phyloP scores from a whole-genome alignment of 768 basidiomycete genomes.

The Crassisporium funariophilum region DNA sequence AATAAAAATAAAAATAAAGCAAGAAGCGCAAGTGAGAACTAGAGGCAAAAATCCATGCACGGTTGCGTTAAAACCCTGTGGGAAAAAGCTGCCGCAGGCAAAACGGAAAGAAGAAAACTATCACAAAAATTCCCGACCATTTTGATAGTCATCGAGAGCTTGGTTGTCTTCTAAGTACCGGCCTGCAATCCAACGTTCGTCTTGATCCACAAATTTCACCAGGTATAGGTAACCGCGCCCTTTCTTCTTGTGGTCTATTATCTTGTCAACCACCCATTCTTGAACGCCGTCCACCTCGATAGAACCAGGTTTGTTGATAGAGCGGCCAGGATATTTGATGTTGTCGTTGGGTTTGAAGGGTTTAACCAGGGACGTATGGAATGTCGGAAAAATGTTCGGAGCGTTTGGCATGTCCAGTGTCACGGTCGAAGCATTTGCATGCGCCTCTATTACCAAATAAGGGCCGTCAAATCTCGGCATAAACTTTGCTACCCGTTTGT shows the following conservation, averaged over 20 bases:
- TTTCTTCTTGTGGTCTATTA: constrained; percentile 25
- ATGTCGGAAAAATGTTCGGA: constrained; percentile 29
- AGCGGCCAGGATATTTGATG: constrained; percentile 27
- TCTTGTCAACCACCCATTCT: constrained; percentile 23
- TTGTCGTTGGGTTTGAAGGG: constrained; percentile 29
- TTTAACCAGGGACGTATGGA: constrained; percentile 34
- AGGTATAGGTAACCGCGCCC: constrained; percentile 30
- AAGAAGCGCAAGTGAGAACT: no score
- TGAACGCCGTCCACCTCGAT: constrained; percentile 23
- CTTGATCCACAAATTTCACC: constrained; percentile 26
- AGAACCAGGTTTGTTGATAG: constrained; percentile 18
- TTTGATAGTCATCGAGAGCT: constrained; percentile 10
- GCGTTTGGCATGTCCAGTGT: constrained; percentile 22
- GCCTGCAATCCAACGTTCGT: constrained; percentile 31
- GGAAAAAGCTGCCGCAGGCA: constrained; percentile 17
- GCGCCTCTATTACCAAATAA: constrained; percentile 20
- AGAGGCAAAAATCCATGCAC: constrained; percentile 7
- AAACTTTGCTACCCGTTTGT: constrained; percentile 36
- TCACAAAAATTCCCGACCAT: not conserved
- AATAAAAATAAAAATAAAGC: not conserved
- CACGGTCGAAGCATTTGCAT: constrained; percentile 20
- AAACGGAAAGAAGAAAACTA: constrained; percentile 3
- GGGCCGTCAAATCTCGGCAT: constrained; percentile 36
- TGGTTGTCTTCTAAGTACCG: constrained; percentile 24
- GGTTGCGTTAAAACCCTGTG: constrained; percentile 17